These are phyloP conservation scores for Cymbopogon citratus DNA, from an alignment of 176 grass and related monocot species.

Conservation along the genomic window DNA sequence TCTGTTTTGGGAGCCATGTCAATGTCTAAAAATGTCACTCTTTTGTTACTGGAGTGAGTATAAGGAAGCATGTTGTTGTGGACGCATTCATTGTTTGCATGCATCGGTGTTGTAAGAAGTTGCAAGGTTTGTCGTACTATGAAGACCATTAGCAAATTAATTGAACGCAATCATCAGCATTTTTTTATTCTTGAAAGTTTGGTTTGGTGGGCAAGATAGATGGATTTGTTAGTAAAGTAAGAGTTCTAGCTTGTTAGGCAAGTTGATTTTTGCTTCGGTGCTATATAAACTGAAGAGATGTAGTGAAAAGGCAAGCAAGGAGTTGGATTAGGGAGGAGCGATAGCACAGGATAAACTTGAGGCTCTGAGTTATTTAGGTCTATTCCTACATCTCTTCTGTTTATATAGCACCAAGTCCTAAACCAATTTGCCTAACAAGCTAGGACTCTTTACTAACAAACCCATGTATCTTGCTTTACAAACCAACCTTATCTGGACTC, in stretches of 20 bases:
- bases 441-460: not conserved
- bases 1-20: not conserved
- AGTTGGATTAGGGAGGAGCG: not conserved
- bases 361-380: not conserved
- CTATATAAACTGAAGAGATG: no score
- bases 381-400: not conserved
- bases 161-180: not conserved
- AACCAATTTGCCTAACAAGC: not conserved
- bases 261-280: not conserved
- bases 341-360: not conserved
- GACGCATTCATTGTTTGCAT: not conserved
- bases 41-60: not conserved
- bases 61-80: not conserved
- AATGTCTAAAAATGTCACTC: not conserved
- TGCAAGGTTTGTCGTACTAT: not conserved
- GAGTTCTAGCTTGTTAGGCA: not conserved
- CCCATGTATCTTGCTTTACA: not conserved
- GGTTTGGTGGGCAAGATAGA: no score
- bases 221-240: not conserved
- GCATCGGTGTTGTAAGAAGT: not conserved
- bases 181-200: not conserved
- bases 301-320: not conserved
- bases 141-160: not conserved
- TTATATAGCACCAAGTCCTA: not conserved
- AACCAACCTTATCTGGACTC: not conserved